Evolutionary conservation across 768 basidiomycete genomes (phyloP).

Genomic region (Lactarius sp.): DNA sequence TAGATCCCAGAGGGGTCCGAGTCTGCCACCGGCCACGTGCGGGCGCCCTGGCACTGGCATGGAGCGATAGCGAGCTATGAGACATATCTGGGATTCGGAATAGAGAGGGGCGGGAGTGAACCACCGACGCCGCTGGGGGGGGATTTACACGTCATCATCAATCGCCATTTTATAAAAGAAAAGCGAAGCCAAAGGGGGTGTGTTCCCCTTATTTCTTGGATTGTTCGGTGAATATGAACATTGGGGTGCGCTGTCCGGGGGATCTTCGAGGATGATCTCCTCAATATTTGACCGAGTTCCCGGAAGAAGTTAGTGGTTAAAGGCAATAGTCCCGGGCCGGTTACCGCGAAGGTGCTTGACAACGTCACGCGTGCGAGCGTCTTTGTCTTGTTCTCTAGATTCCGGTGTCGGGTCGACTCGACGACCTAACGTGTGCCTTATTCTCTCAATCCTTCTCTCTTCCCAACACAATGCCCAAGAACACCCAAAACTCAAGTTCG

Average conservation of each 20-base stretch:
- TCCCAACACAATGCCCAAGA: conserved; percentile 58
- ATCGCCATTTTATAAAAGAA: too few species aligned
- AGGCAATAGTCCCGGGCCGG: not conserved
- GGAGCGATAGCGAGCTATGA: not conserved
- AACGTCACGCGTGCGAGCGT: not conserved
- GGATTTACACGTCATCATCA: too few species aligned
- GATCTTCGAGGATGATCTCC: not conserved
- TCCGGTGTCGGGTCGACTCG: not conserved
- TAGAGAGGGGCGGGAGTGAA: not conserved
- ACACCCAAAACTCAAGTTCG: conserved; percentile 36
- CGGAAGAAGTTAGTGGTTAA: not conserved
- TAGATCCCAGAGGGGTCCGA: not conserved
- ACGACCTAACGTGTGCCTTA: not conserved
- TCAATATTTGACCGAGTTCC: not conserved
- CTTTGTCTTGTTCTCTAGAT: not conserved
- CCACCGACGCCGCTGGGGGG: too few species aligned
- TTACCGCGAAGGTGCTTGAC: conserved; percentile 11
- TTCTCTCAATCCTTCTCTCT: conserved; percentile 2
- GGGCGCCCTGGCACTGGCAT: not conserved
- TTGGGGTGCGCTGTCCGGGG: not conserved
- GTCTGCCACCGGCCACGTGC: not conserved
- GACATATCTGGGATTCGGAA: not conserved
- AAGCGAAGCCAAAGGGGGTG: too few species aligned
- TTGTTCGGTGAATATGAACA: too few species aligned
- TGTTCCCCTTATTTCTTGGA: too few species aligned